Evolutionary conservation across 2,329 filamentous ascomycete species (phyloP), one percentile per base, ranked within the genome.

Genomic region (Colletotrichum cereale): DNA sequence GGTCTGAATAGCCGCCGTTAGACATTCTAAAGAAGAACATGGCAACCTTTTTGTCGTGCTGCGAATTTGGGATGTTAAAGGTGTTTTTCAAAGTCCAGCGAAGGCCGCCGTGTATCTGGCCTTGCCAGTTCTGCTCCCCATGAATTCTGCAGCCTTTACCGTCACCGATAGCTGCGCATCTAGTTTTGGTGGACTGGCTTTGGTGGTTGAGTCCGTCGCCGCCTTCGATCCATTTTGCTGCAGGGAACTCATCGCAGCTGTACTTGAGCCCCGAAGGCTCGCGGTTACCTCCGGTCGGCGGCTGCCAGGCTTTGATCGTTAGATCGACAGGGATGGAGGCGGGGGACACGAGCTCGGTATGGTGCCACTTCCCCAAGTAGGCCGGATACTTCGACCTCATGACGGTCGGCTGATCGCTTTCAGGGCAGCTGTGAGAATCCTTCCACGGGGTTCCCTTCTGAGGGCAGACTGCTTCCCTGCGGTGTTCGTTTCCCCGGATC

Each of bases 171-270:
- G 62, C 36, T 24, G 62, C 50, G 50, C 62, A 65, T 44, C 62
- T 42, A 29, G 62, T 65, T 34, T 47, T 34, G 36, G 62, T 36
- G 36, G 34, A 18, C 36, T 36, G 5, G 62, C 36, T 26, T 44
- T 26, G 24, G 50, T 36, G 26, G 26, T 44, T 44, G 62, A 65
- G 50, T 29, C 62, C 62, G 50, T 44, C 29, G 50, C 63, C 63
- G 53, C 63, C 63, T 40, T 66, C 63, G 34, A 66, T 40, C 63
- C 63, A 66, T 26, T 29, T 50, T 31, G 52, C 53, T 24, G 63
- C 26, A n/a, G 53, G 63, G 63, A 66, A 66, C 40, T 66, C 63
- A 47, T 66, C 63, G 63, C 63, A 66, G 58, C 44, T 62, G 58
- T 62, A 62, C 58, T 38, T 62, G 29, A 62, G 58, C 44, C 58